phyloP scores from a whole-genome alignment of 2,329 filamentous ascomycete genomes.

The Hypoxylon sp. region DNA sequence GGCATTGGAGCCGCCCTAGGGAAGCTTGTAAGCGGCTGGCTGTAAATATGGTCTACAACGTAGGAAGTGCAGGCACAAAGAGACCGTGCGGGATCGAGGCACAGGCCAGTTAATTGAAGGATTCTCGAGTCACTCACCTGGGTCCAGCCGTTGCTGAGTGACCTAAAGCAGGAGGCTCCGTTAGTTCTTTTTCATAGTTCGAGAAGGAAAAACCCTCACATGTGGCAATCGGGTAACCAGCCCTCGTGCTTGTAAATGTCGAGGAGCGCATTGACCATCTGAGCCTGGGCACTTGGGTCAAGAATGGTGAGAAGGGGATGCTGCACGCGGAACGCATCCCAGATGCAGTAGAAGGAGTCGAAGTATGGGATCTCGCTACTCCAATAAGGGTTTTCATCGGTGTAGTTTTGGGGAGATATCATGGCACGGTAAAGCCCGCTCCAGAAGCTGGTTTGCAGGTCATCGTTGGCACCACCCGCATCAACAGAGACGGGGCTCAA shows the following conservation, averaged over 20 bases:
- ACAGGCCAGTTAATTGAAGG: neutral
- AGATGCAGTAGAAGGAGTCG: conserved; percentile 69
- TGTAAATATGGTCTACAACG: neutral
- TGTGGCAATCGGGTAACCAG: conserved; percentile 76
- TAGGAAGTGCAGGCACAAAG: neutral
- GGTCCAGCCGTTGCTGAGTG: conserved; percentile 63
- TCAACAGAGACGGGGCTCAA: conserved; percentile 66
- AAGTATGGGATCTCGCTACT: conserved; percentile 72
- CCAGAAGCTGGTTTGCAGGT: conserved; percentile 70
- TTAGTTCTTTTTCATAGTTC: neutral
- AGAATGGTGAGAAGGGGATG: conserved; percentile 73
- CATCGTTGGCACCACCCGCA: conserved; percentile 61
- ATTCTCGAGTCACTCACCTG: conserved; percentile 22
- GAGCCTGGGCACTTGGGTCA: conserved; percentile 69
- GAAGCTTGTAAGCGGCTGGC: neutral
- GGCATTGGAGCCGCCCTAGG: conserved; percentile 74
- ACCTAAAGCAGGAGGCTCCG: conserved; percentile 19
- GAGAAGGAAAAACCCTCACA: conserved; percentile 58
- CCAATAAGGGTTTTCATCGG: conserved; percentile 74
- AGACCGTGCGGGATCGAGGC: neutral
- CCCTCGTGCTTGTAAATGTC: conserved; percentile 75
- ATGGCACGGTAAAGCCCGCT: conserved; percentile 71
- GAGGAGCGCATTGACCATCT: conserved; percentile 73
- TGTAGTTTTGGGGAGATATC: conserved; percentile 76
- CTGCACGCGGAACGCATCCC: conserved; percentile 73